Evolutionary conservation across 2,329 filamentous ascomycete genomes (phyloP).

Genomic region (Colletotrichum camelliae): DNA sequence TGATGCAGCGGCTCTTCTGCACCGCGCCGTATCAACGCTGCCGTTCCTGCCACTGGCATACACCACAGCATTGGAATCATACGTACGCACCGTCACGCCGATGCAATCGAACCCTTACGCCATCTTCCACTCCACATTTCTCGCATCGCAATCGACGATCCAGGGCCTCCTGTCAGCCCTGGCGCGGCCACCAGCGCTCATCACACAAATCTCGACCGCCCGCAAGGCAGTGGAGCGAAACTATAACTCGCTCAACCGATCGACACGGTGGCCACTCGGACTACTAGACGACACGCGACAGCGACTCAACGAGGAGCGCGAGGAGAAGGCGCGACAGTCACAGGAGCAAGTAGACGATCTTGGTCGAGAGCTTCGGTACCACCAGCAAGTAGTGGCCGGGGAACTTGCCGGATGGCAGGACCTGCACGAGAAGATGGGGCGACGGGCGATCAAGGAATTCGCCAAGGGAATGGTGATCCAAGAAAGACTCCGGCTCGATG

Average conservation of each 20-base stretch:
- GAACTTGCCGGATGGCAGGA: constrained; percentile 96
- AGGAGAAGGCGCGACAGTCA: constrained; percentile 76
- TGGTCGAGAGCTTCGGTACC: constrained; percentile 85
- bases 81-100: constrained; percentile 68
- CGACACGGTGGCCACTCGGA: constrained; percentile 79
- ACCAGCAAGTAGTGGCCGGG: constrained; percentile 88
- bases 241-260: constrained; percentile 74
- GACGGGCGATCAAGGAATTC: constrained; percentile 76
- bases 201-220: constrained; percentile 75
- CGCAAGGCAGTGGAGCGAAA: constrained; percentile 79
- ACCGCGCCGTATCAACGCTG: constrained; percentile 58
- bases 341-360: constrained; percentile 74
- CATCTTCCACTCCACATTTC: constrained; percentile 76
- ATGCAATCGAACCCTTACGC: constrained; percentile 76
- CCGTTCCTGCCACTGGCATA: constrained; percentile 74
- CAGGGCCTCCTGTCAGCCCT: constrained; percentile 82
- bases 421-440: constrained; percentile 78
- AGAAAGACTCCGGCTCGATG: constrained; percentile 80
- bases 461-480: constrained; percentile 79
- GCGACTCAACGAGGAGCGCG: constrained; percentile 82
- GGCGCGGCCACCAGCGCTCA: constrained; percentile 78
- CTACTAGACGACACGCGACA: constrained; percentile 88
- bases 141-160: constrained; percentile 84
- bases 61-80: constrained; percentile 73
- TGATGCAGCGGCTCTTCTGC: constrained; percentile 65